A percentile compares a stretch with the other conserved stretches of the same genome.
These are phyloP conservation scores for Solanum microdontum DNA, from an alignment of 257 asterid species.

Conservation along the genomic window DNA sequence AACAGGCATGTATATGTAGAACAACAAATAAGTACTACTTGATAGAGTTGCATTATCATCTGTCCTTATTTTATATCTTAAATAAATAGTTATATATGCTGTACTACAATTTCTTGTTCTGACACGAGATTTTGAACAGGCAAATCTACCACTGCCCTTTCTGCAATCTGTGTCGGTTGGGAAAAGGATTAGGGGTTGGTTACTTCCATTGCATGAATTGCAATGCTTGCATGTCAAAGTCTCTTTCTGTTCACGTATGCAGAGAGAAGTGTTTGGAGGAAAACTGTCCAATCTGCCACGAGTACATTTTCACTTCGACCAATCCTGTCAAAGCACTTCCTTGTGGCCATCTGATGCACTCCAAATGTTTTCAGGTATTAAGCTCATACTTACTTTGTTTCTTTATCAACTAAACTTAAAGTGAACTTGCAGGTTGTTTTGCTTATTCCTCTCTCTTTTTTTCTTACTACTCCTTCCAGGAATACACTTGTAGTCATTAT, in stretches of 20 bases:
- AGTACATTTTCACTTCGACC: slow-evolving; percentile 68
- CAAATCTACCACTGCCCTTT: slow-evolving; percentile 89
- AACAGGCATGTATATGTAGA: not conserved
- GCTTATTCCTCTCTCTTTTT: slow-evolving; percentile 5
- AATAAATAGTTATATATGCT: not conserved
- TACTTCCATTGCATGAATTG: slow-evolving; percentile 93
- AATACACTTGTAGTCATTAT: slow-evolving; percentile 72
- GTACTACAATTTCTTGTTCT: not conserved
- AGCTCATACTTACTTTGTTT: not conserved
- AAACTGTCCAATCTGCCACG: slow-evolving; percentile 91
- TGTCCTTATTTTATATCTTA: not conserved
- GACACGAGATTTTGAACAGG: slow-evolving; percentile 27
- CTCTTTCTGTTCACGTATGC: slow-evolving; percentile 61
- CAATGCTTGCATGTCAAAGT: slow-evolving; percentile 82
- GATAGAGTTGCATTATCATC: not conserved
- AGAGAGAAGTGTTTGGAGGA: slow-evolving; percentile 81
- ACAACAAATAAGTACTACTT: not conserved
- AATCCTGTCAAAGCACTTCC: slow-evolving; percentile 79
- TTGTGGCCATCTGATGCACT: slow-evolving; percentile 91
- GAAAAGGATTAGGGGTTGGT: slow-evolving; percentile 76
- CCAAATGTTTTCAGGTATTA: slow-evolving; percentile 72
- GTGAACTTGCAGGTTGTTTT: not conserved
- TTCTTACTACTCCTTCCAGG: slow-evolving; percentile 23
- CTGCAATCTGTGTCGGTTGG: slow-evolving; percentile 90
- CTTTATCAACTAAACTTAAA: not conserved